Evolutionary conservation across 2,329 filamentous ascomycete genomes (phyloP).

Genomic region (Geosmithia flava): DNA sequence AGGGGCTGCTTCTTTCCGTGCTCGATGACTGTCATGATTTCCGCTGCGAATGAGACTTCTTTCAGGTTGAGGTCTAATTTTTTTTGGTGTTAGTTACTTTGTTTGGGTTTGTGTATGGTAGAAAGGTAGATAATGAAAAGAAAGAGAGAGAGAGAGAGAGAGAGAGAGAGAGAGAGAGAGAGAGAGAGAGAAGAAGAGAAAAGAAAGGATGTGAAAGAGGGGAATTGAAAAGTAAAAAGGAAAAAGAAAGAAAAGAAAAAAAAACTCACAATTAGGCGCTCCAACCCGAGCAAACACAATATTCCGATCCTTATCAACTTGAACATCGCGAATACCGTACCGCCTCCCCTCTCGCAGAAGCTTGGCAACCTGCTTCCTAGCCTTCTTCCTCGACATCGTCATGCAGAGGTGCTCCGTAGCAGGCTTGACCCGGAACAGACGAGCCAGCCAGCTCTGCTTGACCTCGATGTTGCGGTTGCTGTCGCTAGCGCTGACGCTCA

Average conservation of each 20-base stretch:
- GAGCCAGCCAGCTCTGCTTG: slow-evolving; percentile 77
- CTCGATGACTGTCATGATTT: slow-evolving; percentile 82
- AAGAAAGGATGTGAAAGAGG: too few relatives aligned
- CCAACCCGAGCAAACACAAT: slow-evolving; percentile 70
- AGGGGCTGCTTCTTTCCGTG: slow-evolving; percentile 66
- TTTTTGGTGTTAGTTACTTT: too few relatives aligned
- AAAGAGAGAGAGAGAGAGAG: too few relatives aligned
- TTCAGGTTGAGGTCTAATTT: slow-evolving; percentile 74
- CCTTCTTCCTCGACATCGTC: slow-evolving; percentile 51
- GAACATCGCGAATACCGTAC: slow-evolving; percentile 70
- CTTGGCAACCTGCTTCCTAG: slow-evolving; percentile 63
- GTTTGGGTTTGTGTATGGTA: too few relatives aligned
- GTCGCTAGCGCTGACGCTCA: not conserved
- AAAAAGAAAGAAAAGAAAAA: not conserved
- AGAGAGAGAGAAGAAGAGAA: not conserved
- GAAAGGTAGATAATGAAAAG: too few relatives aligned
- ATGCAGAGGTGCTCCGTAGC: slow-evolving; percentile 66
- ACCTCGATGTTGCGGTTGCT: slow-evolving; percentile 44
- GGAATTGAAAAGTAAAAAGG: not conserved
- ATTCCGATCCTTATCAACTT: slow-evolving; percentile 67
- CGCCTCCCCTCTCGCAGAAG: slow-evolving; percentile 70
- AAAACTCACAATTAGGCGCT: slow-evolving; percentile 62
- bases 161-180: too few relatives aligned
- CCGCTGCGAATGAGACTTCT: slow-evolving; percentile 75
- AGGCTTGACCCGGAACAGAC: slow-evolving; percentile 82